These are phyloP conservation scores for Royoungia palumana DNA, from an alignment of 768 basidiomycete genomes.

Conservation along the genomic window DNA sequence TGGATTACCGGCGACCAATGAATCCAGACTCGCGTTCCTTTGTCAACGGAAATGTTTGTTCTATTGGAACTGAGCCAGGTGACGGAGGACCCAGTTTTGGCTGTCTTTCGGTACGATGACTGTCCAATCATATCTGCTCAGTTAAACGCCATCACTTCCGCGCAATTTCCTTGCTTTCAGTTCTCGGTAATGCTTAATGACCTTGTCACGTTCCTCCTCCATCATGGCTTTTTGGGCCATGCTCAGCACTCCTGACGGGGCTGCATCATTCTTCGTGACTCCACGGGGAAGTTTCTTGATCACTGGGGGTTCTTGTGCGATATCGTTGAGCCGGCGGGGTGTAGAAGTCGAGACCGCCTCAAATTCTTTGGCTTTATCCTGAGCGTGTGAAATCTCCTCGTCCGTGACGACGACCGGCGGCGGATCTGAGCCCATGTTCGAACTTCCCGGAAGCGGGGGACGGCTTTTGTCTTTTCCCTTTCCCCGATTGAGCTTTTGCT, in stretches of 20 bases:
- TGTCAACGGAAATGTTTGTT: slow-evolving; percentile 4
- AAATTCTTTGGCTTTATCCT: slow-evolving; percentile 44
- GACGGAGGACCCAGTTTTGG: slow-evolving; percentile 8
- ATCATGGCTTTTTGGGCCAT: slow-evolving; percentile 77
- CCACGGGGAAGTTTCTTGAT: slow-evolving; percentile 55
- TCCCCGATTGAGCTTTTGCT: slow-evolving; percentile 17
- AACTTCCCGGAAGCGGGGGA: slow-evolving; percentile 7
- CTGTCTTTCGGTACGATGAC: slow-evolving; percentile 3
- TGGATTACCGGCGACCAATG: slow-evolving; percentile 5
- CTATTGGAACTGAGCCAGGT: not conserved
- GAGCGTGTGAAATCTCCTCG: slow-evolving; percentile 17
- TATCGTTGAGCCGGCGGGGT: slow-evolving; percentile 67
- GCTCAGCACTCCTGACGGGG: slow-evolving; percentile 50
- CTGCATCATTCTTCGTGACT: slow-evolving; percentile 25
- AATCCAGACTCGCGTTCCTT: not conserved
- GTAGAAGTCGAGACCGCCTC: slow-evolving; percentile 45
- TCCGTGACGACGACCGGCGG: slow-evolving; percentile 8
- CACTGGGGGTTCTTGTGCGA: slow-evolving; percentile 65
- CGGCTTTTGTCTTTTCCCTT: slow-evolving; percentile 7
- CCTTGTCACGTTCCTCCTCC: slow-evolving; percentile 71
- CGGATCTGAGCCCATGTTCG: slow-evolving; percentile 15
- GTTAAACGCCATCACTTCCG: slow-evolving; percentile 11
- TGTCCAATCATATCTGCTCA: slow-evolving; percentile 7
- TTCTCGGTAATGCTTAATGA: slow-evolving; percentile 62
- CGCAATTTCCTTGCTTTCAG: slow-evolving; percentile 51